These are phyloP conservation scores for Penicillium sp. DNA, from an alignment of 2,329 filamentous ascomycete genomes.

Conservation along the genomic window DNA sequence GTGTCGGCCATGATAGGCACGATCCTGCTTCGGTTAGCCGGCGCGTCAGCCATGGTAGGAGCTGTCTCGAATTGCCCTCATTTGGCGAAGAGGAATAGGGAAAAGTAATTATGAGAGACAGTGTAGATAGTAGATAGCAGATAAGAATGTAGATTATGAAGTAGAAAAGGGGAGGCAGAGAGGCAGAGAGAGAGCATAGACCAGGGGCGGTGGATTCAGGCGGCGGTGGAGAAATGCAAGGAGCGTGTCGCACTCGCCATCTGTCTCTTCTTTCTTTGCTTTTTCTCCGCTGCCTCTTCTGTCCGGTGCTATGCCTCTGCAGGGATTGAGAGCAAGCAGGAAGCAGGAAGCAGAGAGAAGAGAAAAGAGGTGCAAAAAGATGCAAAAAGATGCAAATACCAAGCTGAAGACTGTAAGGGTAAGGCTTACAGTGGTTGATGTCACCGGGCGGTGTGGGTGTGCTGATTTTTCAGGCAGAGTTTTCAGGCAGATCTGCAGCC, in stretches of 20 bases:
- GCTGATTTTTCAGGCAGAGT: background rate
- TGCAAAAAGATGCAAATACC: too few relatives aligned
- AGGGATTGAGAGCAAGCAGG: background rate
- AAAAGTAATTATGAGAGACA: background rate
- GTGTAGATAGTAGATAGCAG: background rate
- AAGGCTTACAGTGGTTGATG: background rate
- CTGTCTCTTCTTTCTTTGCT: background rate
- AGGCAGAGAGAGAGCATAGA: background rate
- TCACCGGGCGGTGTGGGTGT: background rate
- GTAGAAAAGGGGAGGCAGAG: background rate
- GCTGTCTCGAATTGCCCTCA: slow-evolving; percentile 32
- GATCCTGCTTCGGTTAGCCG: slow-evolving; percentile 37
- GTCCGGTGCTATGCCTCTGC: background rate
- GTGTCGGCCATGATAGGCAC: slow-evolving; percentile 37
- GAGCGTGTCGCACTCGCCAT: background rate
- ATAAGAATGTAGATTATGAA: background rate
- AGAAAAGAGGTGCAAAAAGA: background rate
- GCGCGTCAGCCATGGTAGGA: slow-evolving; percentile 35
- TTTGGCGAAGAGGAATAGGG: slow-evolving; percentile 19
- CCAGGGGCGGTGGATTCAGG: background rate
- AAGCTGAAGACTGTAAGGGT: too few relatives aligned
- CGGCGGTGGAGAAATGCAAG: background rate
- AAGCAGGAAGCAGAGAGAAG: background rate
- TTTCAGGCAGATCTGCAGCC: background rate
- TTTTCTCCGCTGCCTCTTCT: background rate